A percentile compares a stretch with the other conserved stretches of the same genome.
Evolutionary conservation across 192 early-diverging fungal species (phyloP).

Genomic region (Diversispora eburnea): DNA sequence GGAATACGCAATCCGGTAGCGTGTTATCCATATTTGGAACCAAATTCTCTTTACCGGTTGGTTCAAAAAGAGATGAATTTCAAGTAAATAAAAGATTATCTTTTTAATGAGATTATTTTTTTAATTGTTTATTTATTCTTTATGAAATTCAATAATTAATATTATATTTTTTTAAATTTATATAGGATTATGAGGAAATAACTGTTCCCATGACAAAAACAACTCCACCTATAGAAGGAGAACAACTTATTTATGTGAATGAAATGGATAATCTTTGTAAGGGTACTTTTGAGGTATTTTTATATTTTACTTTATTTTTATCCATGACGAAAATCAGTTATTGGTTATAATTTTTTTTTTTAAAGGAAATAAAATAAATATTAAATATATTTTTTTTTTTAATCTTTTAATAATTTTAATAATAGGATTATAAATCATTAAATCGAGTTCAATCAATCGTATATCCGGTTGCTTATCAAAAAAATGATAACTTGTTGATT

Average conservation of each 20-base stretch:
- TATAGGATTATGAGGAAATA: slow-evolving; percentile 86
- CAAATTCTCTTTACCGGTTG: slow-evolving; percentile 72
- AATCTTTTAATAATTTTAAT: background rate
- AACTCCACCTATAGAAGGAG: slow-evolving; percentile 59
- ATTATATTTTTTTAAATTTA: background rate
- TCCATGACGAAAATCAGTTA: background rate
- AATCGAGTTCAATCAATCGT: slow-evolving; percentile 97
- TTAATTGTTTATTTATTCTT: background rate
- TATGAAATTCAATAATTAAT: background rate
- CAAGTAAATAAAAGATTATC: slow-evolving; percentile 32
- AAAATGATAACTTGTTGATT: slow-evolving; percentile 98
- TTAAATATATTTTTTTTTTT: too few relatives aligned
- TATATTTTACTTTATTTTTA: background rate
- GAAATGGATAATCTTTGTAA: slow-evolving; percentile 74
- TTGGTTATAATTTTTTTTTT: background rate
- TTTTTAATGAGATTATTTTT: background rate
- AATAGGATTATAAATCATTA: slow-evolving; percentile 70
- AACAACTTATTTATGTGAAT: slow-evolving; percentile 62
- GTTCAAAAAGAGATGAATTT: slow-evolving; percentile 68
- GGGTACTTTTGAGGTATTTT: slow-evolving; percentile 65
- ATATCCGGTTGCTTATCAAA: slow-evolving; percentile 86
- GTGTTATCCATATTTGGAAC: slow-evolving; percentile 75
- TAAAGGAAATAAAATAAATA: background rate
- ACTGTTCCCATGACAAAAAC: slow-evolving; percentile 75
- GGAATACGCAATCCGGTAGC: slow-evolving; percentile 62